Evolutionary conservation across 169 alveolate genomes (phyloP), one percentile per base, ranked within the genome.

Genomic region (Cryptosporidium viatorum): DNA sequence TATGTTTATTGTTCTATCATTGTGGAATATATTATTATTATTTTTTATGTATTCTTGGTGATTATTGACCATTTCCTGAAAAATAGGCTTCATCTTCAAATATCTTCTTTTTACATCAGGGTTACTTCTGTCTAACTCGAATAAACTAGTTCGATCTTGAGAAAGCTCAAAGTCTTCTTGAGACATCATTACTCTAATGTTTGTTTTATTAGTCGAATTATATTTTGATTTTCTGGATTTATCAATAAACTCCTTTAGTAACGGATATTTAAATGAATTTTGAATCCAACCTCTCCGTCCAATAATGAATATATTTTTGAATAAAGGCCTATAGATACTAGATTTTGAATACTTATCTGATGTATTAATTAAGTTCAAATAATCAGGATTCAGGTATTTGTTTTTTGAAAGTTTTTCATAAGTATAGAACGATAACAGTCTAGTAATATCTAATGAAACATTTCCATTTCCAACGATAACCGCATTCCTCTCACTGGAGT

Each of bases 251-350:
- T 65, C 80, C 39, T 65, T 80, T 62, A 80, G n/a, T 43, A 62
- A 39, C 2, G 71, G 68, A 43, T 59, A 62, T 21, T 59, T 80
- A 59, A 80, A 80, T 1, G 89, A 80, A 65, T 39, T 80, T 39
- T 80, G 74, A 18, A 80, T 48, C 89, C 89, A 80, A n/a, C 80
- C 74, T 65, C 89, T 80, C 10, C 89, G 37, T 23, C 89, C 89
- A 3, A 80, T 23, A 26, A 80, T 45, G n/a, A 58, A 80, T 62
- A 80, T 80, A 39, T 80, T 80, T 39, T 80, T 60, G 52, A 80
- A 80, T 62, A 80, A 62, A 39, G 89, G 89, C 9, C 16, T 37
- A 7, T 62, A 74, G 8, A 60, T 43, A 1, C 23, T 43, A 6
- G 5, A 29, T 35, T 21, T 41, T 26, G 29, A n/a, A 51, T 33